phyloP scores from a whole-genome alignment of 2,329 filamentous ascomycete genomes.

The Teratosphaeria zuluensis region DNA sequence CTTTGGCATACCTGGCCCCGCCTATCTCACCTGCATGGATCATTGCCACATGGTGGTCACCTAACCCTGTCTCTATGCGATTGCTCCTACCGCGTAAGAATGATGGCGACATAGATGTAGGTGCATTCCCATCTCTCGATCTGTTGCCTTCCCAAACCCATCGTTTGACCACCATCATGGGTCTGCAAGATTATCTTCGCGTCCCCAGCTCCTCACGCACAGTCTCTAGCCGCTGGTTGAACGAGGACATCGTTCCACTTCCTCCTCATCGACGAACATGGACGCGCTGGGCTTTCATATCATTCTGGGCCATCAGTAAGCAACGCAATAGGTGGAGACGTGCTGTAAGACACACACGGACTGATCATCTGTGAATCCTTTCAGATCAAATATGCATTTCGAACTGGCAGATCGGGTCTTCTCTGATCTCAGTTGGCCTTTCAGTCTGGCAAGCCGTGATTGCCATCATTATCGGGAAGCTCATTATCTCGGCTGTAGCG shows the following conservation, averaged over 20 bases:
- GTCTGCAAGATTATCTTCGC: constrained; percentile 9
- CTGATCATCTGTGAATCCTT: neutral
- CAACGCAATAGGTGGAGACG: neutral
- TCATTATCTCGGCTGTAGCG: constrained; percentile 48
- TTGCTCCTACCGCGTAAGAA: neutral
- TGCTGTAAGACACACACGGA: neutral
- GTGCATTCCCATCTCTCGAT: neutral
- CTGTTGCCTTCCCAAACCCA: neutral
- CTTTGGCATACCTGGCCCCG: neutral
- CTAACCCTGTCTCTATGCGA: neutral
- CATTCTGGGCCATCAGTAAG: constrained; percentile 30
- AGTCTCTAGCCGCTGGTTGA: constrained; percentile 27
- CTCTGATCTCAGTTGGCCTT: constrained; percentile 30
- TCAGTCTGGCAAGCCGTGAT: constrained; percentile 34
- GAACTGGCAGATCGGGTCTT: constrained; percentile 30
- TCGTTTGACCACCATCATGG: neutral
- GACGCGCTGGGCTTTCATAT: constrained; percentile 28
- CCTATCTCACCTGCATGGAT: neutral
- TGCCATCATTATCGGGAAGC: constrained; percentile 32
- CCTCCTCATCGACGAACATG: constrained; percentile 31
- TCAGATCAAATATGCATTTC: constrained; percentile 21
- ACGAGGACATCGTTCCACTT: constrained; percentile 33
- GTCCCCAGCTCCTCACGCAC: constrained; percentile 17
- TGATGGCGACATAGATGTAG: neutral
- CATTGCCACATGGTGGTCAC: neutral